A percentile compares a stretch with the other conserved stretches of the same genome.
Evolutionary conservation across 2,329 filamentous ascomycete genomes (phyloP).

Genomic region (Xylariaceae sp.): DNA sequence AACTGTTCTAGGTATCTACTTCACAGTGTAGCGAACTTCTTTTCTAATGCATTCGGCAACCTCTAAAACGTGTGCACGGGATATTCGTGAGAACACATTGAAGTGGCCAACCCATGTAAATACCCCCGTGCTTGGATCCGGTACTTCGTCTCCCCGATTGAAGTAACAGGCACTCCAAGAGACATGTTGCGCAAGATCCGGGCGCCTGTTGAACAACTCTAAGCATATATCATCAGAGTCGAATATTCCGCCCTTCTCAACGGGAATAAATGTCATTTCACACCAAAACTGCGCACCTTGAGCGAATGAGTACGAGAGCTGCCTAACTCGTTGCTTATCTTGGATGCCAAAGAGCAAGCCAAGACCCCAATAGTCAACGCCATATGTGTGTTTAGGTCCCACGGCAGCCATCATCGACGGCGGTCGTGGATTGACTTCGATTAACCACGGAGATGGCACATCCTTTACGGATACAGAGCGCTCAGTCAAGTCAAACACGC

Average conservation of each 20-base stretch:
- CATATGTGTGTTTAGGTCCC: constrained; percentile 25
- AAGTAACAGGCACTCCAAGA: neutral
- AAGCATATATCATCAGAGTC: constrained; percentile 1
- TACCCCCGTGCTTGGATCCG: no score
- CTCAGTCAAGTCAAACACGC: neutral
- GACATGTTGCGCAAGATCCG: neutral
- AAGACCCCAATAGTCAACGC: constrained; percentile 32
- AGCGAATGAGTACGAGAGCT: constrained; percentile 22
- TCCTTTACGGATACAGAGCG: neutral
- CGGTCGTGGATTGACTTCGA: constrained; percentile 32
- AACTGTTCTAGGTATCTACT: no score
- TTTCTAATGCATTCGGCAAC: no score
- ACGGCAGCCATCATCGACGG: constrained; percentile 27
- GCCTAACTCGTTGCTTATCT: constrained; percentile 20
- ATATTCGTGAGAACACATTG: no score
- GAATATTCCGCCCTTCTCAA: constrained; percentile 5
- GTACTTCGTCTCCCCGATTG: neutral
- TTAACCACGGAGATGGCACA: constrained; percentile 21
- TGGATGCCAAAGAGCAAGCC: neutral
- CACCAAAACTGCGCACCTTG: constrained; percentile 16
- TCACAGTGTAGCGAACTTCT: no score
- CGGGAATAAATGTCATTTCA: constrained; percentile 18
- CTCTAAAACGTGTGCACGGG: no score
- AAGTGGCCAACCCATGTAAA: no score
- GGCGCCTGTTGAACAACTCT: constrained; percentile 1